Evolutionary conservation across 164 flowering plant genomes (phyloP).

Genomic region (Macadamia tetraphylla): DNA sequence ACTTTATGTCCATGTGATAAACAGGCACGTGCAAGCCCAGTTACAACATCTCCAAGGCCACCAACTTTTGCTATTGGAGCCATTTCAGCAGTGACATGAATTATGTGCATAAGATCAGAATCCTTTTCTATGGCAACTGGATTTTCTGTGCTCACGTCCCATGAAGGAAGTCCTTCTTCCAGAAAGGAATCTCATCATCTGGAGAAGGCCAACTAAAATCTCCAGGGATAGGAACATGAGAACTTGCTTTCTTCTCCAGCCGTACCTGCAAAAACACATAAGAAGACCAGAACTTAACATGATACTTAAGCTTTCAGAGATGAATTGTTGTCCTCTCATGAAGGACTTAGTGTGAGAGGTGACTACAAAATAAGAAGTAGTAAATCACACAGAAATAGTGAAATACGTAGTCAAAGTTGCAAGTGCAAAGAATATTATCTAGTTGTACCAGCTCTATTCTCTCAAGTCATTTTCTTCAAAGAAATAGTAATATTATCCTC

Average conservation of each 20-base stretch:
- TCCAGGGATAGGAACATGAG: conserved; percentile 8
- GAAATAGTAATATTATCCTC: too few species aligned
- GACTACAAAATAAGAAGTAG: background rate
- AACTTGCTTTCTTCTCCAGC: conserved; percentile 11
- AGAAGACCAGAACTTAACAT: background rate
- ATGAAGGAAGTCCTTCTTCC: conserved; percentile 41
- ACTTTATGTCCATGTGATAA: conserved; percentile 53
- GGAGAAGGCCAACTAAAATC: conserved; percentile 58
- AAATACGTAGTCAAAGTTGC: background rate
- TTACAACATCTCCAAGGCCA: conserved; percentile 79
- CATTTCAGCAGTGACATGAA: conserved; percentile 76
- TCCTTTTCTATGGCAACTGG: conserved; percentile 31
- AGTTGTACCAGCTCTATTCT: too few species aligned
- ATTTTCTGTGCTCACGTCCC: conserved; percentile 19
- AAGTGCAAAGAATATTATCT: background rate
- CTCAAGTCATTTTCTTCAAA: too few species aligned
- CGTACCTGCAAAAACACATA: conserved; percentile 20
- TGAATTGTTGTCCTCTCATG: background rate
- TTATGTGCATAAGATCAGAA: conserved; percentile 42
- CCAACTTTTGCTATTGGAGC: conserved; percentile 75
- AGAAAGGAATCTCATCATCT: conserved; percentile 49
- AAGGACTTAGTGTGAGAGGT: background rate
- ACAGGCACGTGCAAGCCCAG: conserved; percentile 68
- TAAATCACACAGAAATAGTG: background rate
- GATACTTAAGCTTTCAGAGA: background rate